phyloP scores from a whole-genome alignment of 2,329 filamentous ascomycete genomes.

The Aspergillus tamarii region DNA sequence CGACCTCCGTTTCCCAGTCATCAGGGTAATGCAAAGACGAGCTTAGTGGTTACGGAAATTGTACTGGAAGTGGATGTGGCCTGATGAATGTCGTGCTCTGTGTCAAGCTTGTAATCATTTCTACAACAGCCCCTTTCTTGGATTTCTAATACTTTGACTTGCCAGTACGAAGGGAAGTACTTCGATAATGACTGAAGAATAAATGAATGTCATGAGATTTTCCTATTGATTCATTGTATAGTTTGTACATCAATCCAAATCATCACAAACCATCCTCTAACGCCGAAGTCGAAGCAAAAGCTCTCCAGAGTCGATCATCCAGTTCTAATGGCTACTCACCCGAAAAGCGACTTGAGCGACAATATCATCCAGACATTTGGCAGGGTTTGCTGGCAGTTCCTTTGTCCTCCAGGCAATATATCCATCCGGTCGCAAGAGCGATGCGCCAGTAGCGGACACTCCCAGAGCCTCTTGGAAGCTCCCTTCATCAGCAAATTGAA shows the following conservation, averaged over 20 bases:
- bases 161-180: neutral
- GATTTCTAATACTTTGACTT: no score
- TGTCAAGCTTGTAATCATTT: no score
- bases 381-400: neutral
- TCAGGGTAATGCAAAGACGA: neutral
- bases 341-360: neutral
- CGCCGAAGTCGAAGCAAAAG: neutral
- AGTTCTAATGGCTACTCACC: neutral
- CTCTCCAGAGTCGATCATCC: no score
- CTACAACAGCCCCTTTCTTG: no score
- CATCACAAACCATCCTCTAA: neutral
- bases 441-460: constrained; percentile 32
- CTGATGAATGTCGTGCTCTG: neutral
- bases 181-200: neutral
- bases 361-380: neutral
- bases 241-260: neutral
- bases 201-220: neutral
- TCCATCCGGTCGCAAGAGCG: constrained; percentile 40
- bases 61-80: neutral
- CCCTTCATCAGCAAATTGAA: neutral
- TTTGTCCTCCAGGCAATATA: constrained; percentile 37
- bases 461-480: constrained; percentile 28
- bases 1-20: neutral
- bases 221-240: neutral
- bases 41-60: neutral